Evolutionary conservation across 208 protist species (phyloP).

Genomic region (Tritrichomonas foetus): DNA sequence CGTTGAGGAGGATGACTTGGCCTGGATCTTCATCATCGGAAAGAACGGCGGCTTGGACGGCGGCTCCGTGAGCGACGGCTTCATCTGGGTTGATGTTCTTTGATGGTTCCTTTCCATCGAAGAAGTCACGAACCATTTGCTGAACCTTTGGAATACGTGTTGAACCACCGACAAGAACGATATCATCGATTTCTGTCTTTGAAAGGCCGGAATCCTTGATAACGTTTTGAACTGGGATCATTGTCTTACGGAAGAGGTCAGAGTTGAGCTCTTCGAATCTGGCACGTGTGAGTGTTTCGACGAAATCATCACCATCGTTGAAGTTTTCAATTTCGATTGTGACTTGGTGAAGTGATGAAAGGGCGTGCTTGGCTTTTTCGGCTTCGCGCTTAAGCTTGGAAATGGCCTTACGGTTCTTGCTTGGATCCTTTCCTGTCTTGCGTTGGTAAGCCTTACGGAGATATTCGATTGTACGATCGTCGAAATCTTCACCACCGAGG

Average conservation of each 20-base stretch:
- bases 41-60: slow-evolving; percentile 90
- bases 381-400: slow-evolving; percentile 68
- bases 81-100: slow-evolving; percentile 94
- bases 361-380: slow-evolving; percentile 83
- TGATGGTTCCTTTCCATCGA: slow-evolving; percentile 83
- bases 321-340: slow-evolving; percentile 89
- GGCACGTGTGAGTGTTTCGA: slow-evolving; percentile 80
- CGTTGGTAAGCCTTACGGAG: slow-evolving; percentile 88
- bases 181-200: slow-evolving; percentile 85
- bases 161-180: slow-evolving; percentile 90
- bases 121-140: slow-evolving; percentile 69
- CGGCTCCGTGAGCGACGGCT: slow-evolving; percentile 93
- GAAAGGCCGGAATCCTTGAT: slow-evolving; percentile 80
- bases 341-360: slow-evolving; percentile 60
- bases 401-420: slow-evolving; percentile 62
- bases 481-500: slow-evolving; percentile 77
- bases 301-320: slow-evolving; percentile 90
- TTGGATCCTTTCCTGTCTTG: slow-evolving; percentile 72
- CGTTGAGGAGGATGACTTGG: slow-evolving; percentile 58
- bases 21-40: slow-evolving; percentile 74
- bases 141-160: slow-evolving; percentile 82
- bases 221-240: slow-evolving; percentile 81
- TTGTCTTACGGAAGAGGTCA: slow-evolving; percentile 75
- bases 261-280: slow-evolving; percentile 78
- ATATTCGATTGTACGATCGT: slow-evolving; percentile 87